A percentile compares a stretch with the other conserved stretches of the same genome.
phyloP scores from a whole-genome alignment of 1,284 basidiomycete genomes.

The Calocybe gambosa region DNA sequence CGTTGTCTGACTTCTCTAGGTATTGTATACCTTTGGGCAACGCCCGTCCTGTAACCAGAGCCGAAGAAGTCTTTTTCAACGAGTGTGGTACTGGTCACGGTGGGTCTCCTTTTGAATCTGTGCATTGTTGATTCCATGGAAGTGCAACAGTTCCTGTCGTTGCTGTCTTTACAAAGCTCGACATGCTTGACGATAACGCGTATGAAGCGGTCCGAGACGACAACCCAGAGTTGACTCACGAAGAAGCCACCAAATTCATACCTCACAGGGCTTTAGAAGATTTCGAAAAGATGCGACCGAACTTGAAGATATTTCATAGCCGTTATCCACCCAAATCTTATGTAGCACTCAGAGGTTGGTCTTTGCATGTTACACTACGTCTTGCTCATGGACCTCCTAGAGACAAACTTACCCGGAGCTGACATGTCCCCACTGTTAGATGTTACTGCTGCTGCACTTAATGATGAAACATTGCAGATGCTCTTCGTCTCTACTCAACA shows the following conservation, averaged over 20 bases:
- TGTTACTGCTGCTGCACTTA: conserved; percentile 9
- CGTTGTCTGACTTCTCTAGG: conserved; percentile 2
- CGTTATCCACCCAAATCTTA: conserved; percentile 10
- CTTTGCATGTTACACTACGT: neutral
- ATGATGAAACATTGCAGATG: conserved; percentile 10
- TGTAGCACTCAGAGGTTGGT: conserved; percentile 10
- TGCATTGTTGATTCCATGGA: neutral
- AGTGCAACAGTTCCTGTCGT: conserved; percentile 13
- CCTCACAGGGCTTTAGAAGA: conserved; percentile 3
- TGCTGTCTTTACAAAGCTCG: conserved; percentile 15
- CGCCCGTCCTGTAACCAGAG: conserved; percentile 11
- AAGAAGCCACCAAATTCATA: neutral
- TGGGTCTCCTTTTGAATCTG: neutral
- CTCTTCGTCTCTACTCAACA: conserved; percentile 13
- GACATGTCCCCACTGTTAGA: conserved; percentile 8
- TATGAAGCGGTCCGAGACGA: conserved; percentile 2
- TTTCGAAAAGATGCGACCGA: conserved; percentile 7
- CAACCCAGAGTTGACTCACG: conserved; percentile 2
- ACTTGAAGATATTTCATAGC: conserved; percentile 6
- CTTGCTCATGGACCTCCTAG: neutral
- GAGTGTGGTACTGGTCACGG: conserved; percentile 14
- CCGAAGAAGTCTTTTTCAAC: conserved; percentile 12
- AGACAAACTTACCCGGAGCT: conserved; percentile 6
- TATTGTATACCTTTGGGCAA: conserved; percentile 15
- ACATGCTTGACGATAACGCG: conserved; percentile 7